Base-by-base conservation (phyloP, 345 rosid species). In the Arabis alpina region DNA sequence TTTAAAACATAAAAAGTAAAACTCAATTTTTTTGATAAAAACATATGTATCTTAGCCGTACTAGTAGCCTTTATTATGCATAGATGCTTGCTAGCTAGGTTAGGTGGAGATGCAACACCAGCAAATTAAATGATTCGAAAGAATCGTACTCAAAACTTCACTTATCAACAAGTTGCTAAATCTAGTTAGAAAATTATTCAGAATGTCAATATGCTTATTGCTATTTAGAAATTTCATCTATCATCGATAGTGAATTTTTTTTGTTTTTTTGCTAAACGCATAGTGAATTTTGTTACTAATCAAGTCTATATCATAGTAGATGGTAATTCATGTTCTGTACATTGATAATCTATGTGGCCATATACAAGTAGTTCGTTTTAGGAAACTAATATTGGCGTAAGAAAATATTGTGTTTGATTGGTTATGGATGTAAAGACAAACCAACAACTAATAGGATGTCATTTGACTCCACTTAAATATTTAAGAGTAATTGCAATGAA, bases 21-120 rank as follows among this genome's bases (percentile, higher is more conserved):
- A 4, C 24, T 11, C 25, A 48, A 7, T 1, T 39, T 39, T 36
- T 10, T 47, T 40, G 13, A 0, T 40, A 19, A 49, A 62, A 71
- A 50, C 28, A 61, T 8, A 36, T 43, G 37, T 44, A 19, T 34
- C 32, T 23, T 27, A 37, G 36, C 10, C n/a, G 57, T 63, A 62
- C 15, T 11, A 25, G 2, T 15, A 36, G 70, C 56, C 37, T 63
- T 62, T 63, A 54, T 30, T 62, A 43, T 54, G 13, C 32, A 52
- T 23, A 43, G 69, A 71, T 62, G 63, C 62, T 62, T 54, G 48
- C 55, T 54, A 54, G 49, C 48, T 36, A 62, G 41, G 70, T 54
- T 72, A 63, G 64, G 70, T 72, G 63, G 49, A 72, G 70, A 37
- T 45, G 24, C 56, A 72, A 37, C 53, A 55, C 54, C 70, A 54